Conservation (phyloP, 345 rosid genomes). For the Eucalyptus polybractea region DNA sequence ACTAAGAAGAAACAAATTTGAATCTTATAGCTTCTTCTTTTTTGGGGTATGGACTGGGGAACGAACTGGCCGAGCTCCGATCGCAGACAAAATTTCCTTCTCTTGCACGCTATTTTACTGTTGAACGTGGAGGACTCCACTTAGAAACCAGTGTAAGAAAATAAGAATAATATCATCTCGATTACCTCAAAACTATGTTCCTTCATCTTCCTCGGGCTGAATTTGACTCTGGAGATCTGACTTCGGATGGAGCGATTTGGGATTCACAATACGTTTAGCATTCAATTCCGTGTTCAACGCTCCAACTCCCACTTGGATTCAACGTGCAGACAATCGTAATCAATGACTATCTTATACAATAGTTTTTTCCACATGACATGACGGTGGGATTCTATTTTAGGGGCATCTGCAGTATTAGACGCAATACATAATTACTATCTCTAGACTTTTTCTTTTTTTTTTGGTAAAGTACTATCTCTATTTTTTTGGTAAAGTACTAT, state of each 20-base stretch:
- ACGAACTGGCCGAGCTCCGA: background rate
- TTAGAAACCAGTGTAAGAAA: background rate
- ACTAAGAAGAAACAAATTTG: background rate
- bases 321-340: background rate
- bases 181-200: background rate
- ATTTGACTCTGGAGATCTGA: background rate
- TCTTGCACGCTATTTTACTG: background rate
- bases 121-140: background rate
- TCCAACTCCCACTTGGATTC: background rate
- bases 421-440: background rate
- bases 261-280: background rate
- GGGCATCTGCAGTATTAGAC: background rate
- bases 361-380: background rate
- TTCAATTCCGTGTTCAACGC: background rate
- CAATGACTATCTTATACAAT: background rate
- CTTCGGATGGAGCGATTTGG: background rate
- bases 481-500: background rate
- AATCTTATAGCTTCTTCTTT: background rate
- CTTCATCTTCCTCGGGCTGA: background rate
- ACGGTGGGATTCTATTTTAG: background rate
- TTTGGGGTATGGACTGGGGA: background rate
- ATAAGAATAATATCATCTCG: background rate
- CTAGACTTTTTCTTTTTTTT: background rate
- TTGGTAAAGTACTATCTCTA: background rate
- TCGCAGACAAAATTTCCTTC: background rate